Conservation (phyloP, 2,329 filamentous ascomycete species). For the Thermoascus crustaceus region DNA sequence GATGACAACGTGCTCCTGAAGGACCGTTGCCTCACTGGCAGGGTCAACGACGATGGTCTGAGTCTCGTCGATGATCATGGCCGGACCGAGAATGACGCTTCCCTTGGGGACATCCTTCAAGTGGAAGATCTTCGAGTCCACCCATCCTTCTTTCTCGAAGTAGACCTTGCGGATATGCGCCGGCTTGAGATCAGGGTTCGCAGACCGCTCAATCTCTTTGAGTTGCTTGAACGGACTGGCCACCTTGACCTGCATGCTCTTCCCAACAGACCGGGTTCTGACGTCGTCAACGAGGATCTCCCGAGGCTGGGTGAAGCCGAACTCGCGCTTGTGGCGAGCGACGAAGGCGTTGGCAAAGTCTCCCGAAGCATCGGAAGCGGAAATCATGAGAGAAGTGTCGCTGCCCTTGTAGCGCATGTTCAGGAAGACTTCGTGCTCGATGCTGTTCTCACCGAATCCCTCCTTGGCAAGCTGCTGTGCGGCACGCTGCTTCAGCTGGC, state of each 20-base stretch:
- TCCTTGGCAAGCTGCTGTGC: constrained; percentile 25
- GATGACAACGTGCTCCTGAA: constrained; percentile 83
- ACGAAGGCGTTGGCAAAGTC: constrained; percentile 33
- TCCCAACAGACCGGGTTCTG: constrained; percentile 26
- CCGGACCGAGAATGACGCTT: constrained; percentile 22
- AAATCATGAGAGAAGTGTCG: constrained; percentile 37
- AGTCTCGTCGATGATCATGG: constrained; percentile 54
- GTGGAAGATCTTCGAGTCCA: constrained; percentile 19
- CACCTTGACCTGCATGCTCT: constrained; percentile 6
- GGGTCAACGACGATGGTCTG: constrained; percentile 91
- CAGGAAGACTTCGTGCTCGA: constrained; percentile 31
- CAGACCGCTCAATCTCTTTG: constrained; percentile 9
- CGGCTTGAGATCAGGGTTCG: constrained; percentile 12
- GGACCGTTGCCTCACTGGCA: constrained; percentile 63
- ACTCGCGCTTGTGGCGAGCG: constrained; percentile 32
- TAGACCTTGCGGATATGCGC: constrained; percentile 16
- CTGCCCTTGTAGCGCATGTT: constrained; percentile 39
- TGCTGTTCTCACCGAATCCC: constrained; percentile 27
- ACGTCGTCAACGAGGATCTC: constrained; percentile 35
- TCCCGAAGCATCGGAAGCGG: constrained; percentile 21
- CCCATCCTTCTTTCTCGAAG: constrained; percentile 20
- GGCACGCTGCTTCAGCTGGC: constrained; percentile 21
- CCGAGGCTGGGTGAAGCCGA: constrained; percentile 33
- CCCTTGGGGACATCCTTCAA: constrained; percentile 17
- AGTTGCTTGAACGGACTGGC: constrained; percentile 12